phyloP scores from a whole-genome alignment of 2,329 filamentous ascomycete species.

The Arachnopeziza araneosa region DNA sequence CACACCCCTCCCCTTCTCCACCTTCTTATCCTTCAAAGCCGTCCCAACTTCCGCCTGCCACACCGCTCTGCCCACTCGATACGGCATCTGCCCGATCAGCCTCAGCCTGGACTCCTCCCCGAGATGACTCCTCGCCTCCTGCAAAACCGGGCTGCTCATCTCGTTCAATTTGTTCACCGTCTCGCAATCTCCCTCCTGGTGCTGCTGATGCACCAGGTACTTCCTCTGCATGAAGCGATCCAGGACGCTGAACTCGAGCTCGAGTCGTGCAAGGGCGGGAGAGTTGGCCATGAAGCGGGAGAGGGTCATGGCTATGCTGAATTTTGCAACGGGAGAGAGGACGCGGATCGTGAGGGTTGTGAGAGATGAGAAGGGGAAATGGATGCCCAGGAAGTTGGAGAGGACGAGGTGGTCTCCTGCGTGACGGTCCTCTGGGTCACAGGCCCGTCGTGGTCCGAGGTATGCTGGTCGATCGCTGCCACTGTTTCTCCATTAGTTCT shows the following conservation, averaged over 20 bases:
- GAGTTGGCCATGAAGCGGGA: background rate
- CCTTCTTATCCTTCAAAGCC: background rate
- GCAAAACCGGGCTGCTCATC: background rate
- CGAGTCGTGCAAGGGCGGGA: background rate
- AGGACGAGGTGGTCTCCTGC: background rate
- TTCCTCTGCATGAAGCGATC: background rate
- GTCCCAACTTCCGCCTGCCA: background rate
- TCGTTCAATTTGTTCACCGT: background rate
- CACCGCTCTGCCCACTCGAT: background rate
- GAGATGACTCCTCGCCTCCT: background rate
- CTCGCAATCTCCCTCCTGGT: background rate
- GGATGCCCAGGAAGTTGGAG: background rate
- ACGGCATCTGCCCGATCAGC: background rate
- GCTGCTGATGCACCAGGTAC: background rate
- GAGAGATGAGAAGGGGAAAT: background rate
- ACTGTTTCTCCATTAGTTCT: background rate
- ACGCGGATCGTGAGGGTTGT: background rate
- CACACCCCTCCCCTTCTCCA: background rate
- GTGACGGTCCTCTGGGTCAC: background rate
- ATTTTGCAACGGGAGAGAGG: background rate
- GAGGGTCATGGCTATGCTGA: background rate
- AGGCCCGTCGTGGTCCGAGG: background rate
- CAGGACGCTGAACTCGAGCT: background rate
- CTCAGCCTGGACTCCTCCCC: background rate
- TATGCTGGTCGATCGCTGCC: background rate